phyloP scores from a whole-genome alignment of 2,329 filamentous ascomycete genomes.

The Geosmithia morbida region DNA sequence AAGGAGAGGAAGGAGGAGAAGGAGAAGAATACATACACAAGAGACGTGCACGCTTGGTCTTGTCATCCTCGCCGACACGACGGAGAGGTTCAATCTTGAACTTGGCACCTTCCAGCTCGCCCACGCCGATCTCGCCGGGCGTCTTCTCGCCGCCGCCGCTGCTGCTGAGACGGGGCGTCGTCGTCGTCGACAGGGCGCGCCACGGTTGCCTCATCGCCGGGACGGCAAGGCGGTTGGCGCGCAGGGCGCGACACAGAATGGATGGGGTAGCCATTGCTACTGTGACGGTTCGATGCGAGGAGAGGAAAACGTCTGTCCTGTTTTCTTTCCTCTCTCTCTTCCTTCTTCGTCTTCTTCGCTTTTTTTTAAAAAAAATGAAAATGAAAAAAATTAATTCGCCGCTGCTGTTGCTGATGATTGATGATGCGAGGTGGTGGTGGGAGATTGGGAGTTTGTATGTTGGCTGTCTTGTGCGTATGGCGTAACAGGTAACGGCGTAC shows the following conservation, averaged over 20 bases:
- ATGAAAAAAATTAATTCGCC: too few species aligned
- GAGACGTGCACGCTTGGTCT: conserved; percentile 80
- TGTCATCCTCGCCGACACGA: conserved; percentile 66
- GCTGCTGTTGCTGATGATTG: too few species aligned
- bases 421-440: too few species aligned
- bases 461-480: too few species aligned
- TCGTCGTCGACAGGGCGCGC: not conserved
- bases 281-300: not conserved
- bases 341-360: too few species aligned
- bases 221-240: not conserved
- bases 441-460: too few species aligned
- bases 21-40: conserved; percentile 35
- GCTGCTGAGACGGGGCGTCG: not conserved
- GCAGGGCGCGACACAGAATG: not conserved
- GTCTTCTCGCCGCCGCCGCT: not conserved
- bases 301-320: too few species aligned
- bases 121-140: conserved; percentile 54
- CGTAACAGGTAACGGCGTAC: too few species aligned
- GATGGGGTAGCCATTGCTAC: not conserved
- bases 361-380: too few species aligned
- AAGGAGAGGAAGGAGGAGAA: not conserved
- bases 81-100: conserved; percentile 87
- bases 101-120: conserved; percentile 72
- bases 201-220: not conserved
- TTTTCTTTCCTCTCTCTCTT: too few species aligned